These are phyloP conservation scores for Tulasnella calospora DNA, from an alignment of 768 basidiomycete genomes.

Conservation along the genomic window DNA sequence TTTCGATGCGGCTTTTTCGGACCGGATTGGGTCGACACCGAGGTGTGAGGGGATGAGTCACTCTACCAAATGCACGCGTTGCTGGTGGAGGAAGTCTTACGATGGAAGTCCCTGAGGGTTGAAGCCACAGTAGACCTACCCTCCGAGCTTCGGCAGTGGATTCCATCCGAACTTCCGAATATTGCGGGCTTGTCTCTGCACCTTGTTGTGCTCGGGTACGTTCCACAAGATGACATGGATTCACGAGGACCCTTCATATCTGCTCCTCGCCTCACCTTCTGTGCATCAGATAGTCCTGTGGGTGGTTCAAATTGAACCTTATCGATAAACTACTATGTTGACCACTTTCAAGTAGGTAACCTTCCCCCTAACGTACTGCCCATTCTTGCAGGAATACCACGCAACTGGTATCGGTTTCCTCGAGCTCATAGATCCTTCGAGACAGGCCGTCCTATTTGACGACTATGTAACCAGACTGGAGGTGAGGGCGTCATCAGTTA, in stretches of 20 bases:
- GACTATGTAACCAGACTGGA: no score
- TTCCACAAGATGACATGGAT: not conserved
- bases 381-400: not conserved
- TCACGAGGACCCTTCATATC: not conserved
- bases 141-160: not conserved
- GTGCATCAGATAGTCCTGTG: not conserved
- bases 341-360: not conserved
- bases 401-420: not conserved
- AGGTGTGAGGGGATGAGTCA: not conserved
- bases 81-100: not conserved
- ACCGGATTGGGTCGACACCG: not conserved
- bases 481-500: no score
- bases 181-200: not conserved
- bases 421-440: not conserved
- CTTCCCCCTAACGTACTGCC: not conserved
- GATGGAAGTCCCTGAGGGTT: not conserved
- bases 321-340: not conserved
- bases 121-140: not conserved
- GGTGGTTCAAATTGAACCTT: not conserved
- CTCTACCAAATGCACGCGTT: not conserved
- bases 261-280: not conserved
- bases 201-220: not conserved
- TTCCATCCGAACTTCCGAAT: not conserved
- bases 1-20: not conserved
- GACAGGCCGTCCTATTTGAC: no score